Conservation (phyloP, 2,329 filamentous ascomycete genomes). For the Trichoderma sp. region DNA sequence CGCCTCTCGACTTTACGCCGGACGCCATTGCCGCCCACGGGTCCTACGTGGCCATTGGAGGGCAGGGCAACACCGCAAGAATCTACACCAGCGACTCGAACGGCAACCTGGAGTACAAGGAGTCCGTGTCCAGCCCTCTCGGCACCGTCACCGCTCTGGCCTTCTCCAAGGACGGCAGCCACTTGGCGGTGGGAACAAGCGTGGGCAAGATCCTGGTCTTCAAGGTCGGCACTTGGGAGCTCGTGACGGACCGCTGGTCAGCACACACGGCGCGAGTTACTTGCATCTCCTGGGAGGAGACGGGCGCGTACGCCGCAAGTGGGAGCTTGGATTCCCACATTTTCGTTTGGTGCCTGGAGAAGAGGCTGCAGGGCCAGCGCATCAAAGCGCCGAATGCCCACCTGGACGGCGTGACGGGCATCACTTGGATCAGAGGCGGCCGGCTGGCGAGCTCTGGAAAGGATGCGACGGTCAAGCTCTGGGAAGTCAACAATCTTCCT, state of each 20-base stretch:
- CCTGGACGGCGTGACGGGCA: constrained; percentile 91
- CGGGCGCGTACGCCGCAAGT: constrained; percentile 77
- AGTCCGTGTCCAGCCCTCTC: constrained; percentile 68
- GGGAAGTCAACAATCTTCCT: constrained; percentile 54
- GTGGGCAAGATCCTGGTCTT: constrained; percentile 89
- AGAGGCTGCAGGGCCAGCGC: constrained; percentile 77
- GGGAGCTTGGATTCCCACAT: constrained; percentile 90
- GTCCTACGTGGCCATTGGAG: constrained; percentile 73
- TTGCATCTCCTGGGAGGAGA: constrained; percentile 72
- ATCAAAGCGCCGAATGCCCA: constrained; percentile 86
- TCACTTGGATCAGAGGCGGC: constrained; percentile 72
- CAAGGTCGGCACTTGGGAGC: constrained; percentile 59
- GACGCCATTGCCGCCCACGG: constrained; percentile 72
- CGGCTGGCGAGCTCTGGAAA: constrained; percentile 79
- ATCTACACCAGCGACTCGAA: constrained; percentile 65
- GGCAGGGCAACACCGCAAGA: constrained; percentile 70
- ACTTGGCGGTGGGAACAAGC: constrained; percentile 80
- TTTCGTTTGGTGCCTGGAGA: constrained; percentile 84
- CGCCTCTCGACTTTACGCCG: constrained; percentile 64
- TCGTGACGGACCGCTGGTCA: constrained; percentile 75
- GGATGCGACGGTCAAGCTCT: constrained; percentile 90
- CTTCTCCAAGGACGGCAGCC: constrained; percentile 76
- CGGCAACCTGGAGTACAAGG: constrained; percentile 56
- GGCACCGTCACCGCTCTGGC: constrained; percentile 76
- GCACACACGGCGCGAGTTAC: constrained; percentile 62